phyloP scores from a whole-genome alignment of 495 filamentous ascomycete genomes.

The Daldinia concentrica region DNA sequence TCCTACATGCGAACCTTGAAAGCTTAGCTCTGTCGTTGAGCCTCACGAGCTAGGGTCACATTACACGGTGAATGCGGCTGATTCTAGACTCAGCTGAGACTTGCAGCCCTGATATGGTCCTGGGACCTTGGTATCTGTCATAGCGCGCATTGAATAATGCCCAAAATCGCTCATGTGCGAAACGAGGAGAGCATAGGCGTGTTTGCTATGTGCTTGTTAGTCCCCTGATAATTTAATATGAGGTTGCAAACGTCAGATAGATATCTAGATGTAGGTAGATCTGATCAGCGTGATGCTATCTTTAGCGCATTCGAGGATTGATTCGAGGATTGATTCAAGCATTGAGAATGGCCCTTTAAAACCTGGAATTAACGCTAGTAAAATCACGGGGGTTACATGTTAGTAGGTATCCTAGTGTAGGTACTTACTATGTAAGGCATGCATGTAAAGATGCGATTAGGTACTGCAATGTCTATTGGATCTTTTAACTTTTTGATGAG shows the following conservation, averaged over 20 bases:
- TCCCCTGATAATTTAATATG: slow-evolving; percentile 23
- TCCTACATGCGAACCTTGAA: too few species aligned
- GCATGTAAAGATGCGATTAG: neutral
- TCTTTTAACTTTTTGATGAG: neutral
- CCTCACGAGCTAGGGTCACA: neutral
- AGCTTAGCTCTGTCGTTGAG: neutral
- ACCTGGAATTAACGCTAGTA: slow-evolving; percentile 10
- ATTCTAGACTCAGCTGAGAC: neutral
- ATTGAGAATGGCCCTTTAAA: neutral
- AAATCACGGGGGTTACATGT: slow-evolving; percentile 19
- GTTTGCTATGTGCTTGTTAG: neutral
- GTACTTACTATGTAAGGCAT: neutral
- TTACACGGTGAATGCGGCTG: neutral
- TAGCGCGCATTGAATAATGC: slow-evolving; percentile 2
- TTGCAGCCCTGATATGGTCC: neutral
- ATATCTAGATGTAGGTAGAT: slow-evolving; percentile 1
- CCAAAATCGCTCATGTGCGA: too few species aligned
- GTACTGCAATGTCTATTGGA: neutral
- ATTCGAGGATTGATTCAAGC: neutral
- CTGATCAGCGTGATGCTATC: slow-evolving; percentile 16
- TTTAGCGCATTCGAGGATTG: slow-evolving; percentile 19
- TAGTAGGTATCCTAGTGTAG: neutral
- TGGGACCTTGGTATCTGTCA: neutral
- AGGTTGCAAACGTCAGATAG: slow-evolving; percentile 14
- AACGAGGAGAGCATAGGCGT: neutral